Evolutionary conservation across 768 basidiomycete genomes (phyloP).

Genomic region (Lactifluus subvellereus): DNA sequence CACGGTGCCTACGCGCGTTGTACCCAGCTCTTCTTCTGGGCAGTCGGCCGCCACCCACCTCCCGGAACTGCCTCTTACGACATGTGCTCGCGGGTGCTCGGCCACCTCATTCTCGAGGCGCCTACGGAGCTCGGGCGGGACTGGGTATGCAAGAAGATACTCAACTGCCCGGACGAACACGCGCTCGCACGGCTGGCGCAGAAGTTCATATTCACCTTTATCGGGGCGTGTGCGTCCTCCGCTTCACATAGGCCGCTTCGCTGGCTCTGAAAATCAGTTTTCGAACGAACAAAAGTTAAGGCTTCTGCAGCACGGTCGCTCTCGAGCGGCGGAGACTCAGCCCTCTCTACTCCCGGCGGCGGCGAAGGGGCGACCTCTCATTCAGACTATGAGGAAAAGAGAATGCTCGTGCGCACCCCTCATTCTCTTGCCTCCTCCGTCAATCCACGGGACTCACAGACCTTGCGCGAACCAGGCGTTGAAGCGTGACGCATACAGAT

Average conservation of each 20-base stretch:
- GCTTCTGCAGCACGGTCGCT: conserved; percentile 12
- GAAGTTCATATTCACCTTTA: conserved; percentile 20
- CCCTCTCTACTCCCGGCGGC: conserved; percentile 2
- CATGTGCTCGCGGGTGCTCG: conserved; percentile 21
- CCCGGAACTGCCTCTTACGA: conserved; percentile 15
- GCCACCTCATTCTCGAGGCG: conserved; percentile 19
- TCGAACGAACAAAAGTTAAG: conserved; percentile 6
- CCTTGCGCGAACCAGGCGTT: conserved; percentile 2
- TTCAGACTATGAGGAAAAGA: conserved; percentile 4
- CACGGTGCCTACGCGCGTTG: conserved; percentile 19
- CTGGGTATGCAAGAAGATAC: conserved; percentile 19
- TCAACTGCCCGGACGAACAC: conserved; percentile 18
- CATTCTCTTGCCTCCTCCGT: background rate
- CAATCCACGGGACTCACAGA: background rate
- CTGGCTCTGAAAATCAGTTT: conserved; percentile 1
- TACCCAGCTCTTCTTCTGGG: conserved; percentile 19
- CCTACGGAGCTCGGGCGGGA: conserved; percentile 16
- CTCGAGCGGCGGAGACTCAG: conserved; percentile 1
- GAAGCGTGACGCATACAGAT: conserved; percentile 11
- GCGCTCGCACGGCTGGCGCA: conserved; percentile 18
- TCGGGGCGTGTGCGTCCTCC: conserved; percentile 19
- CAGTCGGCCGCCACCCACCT: conserved; percentile 14
- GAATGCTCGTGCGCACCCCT: conserved; percentile 1
- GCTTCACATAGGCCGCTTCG: background rate
- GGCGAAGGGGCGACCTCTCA: background rate